Evolutionary conservation across 345 rosid genomes (phyloP), one percentile per base, ranked within the genome.

Genomic region (Geranium rotundifolium): DNA sequence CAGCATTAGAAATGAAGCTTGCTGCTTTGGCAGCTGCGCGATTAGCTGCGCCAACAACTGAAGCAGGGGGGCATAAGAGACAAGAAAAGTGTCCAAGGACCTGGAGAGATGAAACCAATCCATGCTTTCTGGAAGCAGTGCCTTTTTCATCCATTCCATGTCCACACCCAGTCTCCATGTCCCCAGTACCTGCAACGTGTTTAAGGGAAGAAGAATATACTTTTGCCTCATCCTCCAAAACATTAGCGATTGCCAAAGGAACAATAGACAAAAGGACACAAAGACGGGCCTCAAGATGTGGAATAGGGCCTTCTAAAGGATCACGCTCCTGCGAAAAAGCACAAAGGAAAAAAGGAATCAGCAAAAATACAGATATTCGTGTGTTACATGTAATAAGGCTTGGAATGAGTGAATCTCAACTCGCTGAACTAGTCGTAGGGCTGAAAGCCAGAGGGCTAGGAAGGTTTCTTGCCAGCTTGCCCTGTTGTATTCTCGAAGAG

Each of bases 391-490:
- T 34, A 34, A 34, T 34, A 34, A 34, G 41, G 41, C 41, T 34
- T 34, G 41, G 41, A 60, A 67, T 29, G 56, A 69, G 55, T 49
- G 17, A 17, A 30, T 62, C 81, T 72, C 71, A 69, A 85, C 91
- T 74, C 91, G 74, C 65, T 85, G 85, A 65, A 85, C 91, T 71
- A 85, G 88, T 41, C 86, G 85, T 64, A 85, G 87, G 56, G 84
- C 91, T 61, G 91, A 81, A 76, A 81, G 62, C 91, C 91, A 85
- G 56, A 85, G 88, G 7, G 85, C 84, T 46, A 85, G 69, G 73
- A 85, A 85, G 39, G 91, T 79, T 63, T 85, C 91, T 61, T 85
- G 79, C 91, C 91, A 85, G 75, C 83, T 82, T 65, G 90, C 85
- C 65, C 60, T 79, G 60, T 85, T 82, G 57, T 78, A 63, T 54